These are phyloP conservation scores for Flaveria sonorensis DNA, from an alignment of 129 eudicot species.

Conservation along the genomic window DNA sequence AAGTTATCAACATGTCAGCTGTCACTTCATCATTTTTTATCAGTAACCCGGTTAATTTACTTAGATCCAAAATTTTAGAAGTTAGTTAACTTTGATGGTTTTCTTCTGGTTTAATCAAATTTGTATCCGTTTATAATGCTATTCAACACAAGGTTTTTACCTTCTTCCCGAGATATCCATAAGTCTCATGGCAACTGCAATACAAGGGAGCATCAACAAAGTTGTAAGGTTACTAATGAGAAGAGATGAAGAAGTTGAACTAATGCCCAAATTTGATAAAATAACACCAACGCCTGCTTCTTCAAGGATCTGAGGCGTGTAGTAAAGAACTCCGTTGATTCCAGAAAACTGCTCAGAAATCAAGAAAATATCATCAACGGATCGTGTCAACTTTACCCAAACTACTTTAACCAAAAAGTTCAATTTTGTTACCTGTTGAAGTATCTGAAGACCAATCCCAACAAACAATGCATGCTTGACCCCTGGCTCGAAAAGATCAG, in stretches of 20 bases:
- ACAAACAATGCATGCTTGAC: conserved; percentile 85
- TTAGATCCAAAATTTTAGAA: background rate
- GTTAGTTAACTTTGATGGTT: background rate
- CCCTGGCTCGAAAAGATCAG: conserved; percentile 76
- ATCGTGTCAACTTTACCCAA: background rate
- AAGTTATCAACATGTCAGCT: no score
- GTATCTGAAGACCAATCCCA: conserved; percentile 80
- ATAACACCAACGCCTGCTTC: conserved; percentile 89
- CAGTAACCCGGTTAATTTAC: no score
- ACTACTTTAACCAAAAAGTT: conserved; percentile 12
- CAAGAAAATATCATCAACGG: conserved; percentile 10
- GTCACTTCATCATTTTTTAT: no score
- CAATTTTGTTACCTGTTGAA: conserved; percentile 71
- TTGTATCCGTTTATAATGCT: background rate
- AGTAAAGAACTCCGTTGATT: conserved; percentile 90
- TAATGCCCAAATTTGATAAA: conserved; percentile 67
- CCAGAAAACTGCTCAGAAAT: conserved; percentile 74
- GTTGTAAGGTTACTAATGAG: conserved; percentile 76
- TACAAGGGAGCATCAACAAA: conserved; percentile 88
- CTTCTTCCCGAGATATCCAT: conserved; percentile 96
- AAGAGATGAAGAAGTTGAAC: conserved; percentile 70
- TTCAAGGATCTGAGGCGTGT: conserved; percentile 95
- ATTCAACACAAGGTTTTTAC: no score
- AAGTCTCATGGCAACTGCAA: conserved; percentile 92
- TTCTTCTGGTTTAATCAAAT: background rate